Evolutionary conservation across 805 yeast genomes (phyloP), one percentile per base, ranked within the genome.

Genomic region (Yamadazyma kitorensis): DNA sequence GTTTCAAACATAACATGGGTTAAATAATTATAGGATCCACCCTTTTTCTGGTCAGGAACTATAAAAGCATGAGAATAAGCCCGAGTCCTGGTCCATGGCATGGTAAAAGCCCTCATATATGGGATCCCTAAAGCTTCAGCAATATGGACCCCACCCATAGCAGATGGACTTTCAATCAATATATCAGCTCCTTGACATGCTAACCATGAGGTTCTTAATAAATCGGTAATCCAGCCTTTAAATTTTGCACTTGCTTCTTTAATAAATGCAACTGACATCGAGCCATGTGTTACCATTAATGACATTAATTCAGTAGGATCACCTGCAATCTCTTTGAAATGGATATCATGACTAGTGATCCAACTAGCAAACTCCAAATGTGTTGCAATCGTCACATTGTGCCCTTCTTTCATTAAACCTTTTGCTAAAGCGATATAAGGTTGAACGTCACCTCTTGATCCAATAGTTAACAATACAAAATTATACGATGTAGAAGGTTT

Each of bases 71-170:
- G 97, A 1, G 97, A 97, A 54, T 91, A 91, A 0, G 96, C 95
- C 46, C 95, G 71, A 1, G 98, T 89, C 41, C 95, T 64, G 0
- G 97, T 86, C 98, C 98, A 91, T 0, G 98, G 98, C 98, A 91
- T 91, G 0, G 98, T 91, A 54, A 91, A 91, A 0, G 97, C 97
- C 49, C 97, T 70, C 65, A 86, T 84, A 54, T 91, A 91, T 0
- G 98, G 95, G 37, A 91, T 83, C 14, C 79, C 76, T 26, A 91
- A 59, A 1, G 94, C 95, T 55, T 91, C 98, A 3, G 98, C 96
- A 37, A 91, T 85, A 50, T 91, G 98, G 29, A 89, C 76, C 7
- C 98, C 98, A 11, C 84, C 89, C 89, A 91, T 88, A 0, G 96
- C 91, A 2, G 95, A 83, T 0, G 98, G 98, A n/a, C 95, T 84